Conservation (phyloP, 148 eudicot genomes). For the Polygonum maritimum region DNA sequence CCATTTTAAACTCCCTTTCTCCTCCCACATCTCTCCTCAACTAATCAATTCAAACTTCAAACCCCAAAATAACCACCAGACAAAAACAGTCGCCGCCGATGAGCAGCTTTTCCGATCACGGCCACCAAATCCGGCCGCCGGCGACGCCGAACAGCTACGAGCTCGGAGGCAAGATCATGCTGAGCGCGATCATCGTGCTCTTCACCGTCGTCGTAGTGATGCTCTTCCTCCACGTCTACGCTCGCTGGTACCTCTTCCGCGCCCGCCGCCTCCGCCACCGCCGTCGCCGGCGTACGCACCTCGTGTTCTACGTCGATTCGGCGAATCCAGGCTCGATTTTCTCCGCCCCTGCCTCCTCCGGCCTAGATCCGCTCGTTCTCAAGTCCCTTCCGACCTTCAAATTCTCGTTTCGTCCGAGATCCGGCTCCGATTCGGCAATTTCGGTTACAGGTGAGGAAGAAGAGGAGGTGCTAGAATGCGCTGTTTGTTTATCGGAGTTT, state of each 20-base stretch:
- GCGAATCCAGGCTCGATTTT: neutral
- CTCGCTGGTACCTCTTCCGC: conserved; percentile 17
- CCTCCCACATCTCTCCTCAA: neutral
- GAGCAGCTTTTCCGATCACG: neutral
- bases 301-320: conserved; percentile 2
- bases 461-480: conserved; percentile 20
- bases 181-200: conserved; percentile 17
- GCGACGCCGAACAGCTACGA: neutral
- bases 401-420: neutral
- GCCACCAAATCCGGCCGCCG: neutral
- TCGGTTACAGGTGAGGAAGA: neutral
- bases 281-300: neutral
- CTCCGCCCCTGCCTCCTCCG: neutral
- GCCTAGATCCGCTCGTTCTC: conserved; percentile 14
- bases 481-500: conserved; percentile 40
- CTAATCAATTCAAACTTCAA: neutral
- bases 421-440: neutral
- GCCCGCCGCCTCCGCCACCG: conserved; percentile 1
- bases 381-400: conserved; percentile 17
- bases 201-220: conserved; percentile 15
- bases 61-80: neutral
- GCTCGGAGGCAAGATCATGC: conserved; percentile 19
- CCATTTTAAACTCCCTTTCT: neutral
- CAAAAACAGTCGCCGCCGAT: neutral
- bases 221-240: conserved; percentile 15